A percentile compares a stretch with the other conserved stretches of the same genome.
phyloP scores from a whole-genome alignment of 352 stramenopile genomes.

The Albugo candida region DNA sequence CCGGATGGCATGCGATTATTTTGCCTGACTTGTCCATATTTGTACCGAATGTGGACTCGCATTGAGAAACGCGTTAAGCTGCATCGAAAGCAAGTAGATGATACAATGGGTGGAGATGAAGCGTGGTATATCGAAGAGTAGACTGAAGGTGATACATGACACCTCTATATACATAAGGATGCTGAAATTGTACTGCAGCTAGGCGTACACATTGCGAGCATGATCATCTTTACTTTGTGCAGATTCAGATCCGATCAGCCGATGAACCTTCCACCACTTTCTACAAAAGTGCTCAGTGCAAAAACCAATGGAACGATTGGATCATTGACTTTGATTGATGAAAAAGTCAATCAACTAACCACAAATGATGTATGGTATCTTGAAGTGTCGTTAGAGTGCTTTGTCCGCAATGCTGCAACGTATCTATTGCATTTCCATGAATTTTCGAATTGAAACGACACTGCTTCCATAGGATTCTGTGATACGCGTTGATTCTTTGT shows the following conservation, averaged over 20 bases:
- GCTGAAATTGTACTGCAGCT: constrained; percentile 18
- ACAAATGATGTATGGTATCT: too few species aligned
- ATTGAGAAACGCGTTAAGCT: constrained; percentile 80
- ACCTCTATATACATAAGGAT: too few species aligned
- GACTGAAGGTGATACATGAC: constrained; percentile 86
- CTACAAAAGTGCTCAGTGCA: constrained; percentile 98
- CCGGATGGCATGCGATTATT: constrained; percentile 80
- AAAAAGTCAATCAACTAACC: too few species aligned
- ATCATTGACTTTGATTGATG: constrained; percentile 1
- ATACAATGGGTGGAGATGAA: constrained; percentile 93
- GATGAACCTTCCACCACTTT: constrained; percentile 99
- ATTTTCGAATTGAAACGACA: not conserved
- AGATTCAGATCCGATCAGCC: constrained; percentile 98
- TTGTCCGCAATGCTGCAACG: too few species aligned
- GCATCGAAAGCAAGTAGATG: constrained; percentile 95
- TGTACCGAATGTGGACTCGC: constrained; percentile 77
- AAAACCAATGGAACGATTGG: constrained; percentile 93
- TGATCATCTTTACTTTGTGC: constrained; percentile 98
- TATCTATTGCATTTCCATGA: not conserved
- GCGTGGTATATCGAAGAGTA: constrained; percentile 98
- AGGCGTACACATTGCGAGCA: constrained; percentile 90
- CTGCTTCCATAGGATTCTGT: not conserved
- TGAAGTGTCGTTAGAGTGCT: too few species aligned
- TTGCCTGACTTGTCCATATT: constrained; percentile 77
- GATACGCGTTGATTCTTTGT: too few species aligned